Percentiles rank a stretch among this genome's conserved stretches.
Conservation (phyloP, 306 rosid genomes). For the Boehmeria nivea region DNA sequence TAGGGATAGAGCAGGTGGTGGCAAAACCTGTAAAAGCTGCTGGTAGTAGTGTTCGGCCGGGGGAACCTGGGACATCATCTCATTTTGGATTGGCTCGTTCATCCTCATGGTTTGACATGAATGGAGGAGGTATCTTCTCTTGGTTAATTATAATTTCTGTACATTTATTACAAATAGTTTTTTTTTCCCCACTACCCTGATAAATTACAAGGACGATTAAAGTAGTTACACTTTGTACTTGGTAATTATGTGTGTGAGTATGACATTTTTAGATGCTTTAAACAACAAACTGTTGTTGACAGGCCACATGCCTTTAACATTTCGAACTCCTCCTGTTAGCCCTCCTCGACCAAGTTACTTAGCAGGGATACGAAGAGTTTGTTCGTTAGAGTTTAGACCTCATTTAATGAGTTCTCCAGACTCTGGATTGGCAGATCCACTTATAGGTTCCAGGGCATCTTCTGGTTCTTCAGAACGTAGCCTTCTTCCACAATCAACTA, state of each 20-base stretch:
- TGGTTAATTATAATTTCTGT: constrained; percentile 9
- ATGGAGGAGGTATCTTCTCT: constrained; percentile 54
- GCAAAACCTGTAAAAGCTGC: constrained; percentile 62
- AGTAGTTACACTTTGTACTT: background rate
- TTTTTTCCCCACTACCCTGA: background rate
- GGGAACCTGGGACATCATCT: constrained; percentile 43
- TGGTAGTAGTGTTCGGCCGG: constrained; percentile 35
- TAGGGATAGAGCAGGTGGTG: constrained; percentile 91
- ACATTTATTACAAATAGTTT: constrained; percentile 4
- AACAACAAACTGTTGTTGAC: constrained; percentile 19
- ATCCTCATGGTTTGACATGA: constrained; percentile 95
- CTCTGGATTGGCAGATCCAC: constrained; percentile 92
- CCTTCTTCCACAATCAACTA: constrained; percentile 83
- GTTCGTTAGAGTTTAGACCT: constrained; percentile 89
- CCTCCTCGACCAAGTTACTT: constrained; percentile 87
- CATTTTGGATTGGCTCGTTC: constrained; percentile 79
- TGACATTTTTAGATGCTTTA: constrained; percentile 4
- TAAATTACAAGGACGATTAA: background rate
- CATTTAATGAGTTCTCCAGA: constrained; percentile 78
- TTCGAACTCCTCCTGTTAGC: constrained; percentile 98
- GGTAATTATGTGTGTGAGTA: background rate
- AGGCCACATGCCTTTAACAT: constrained; percentile 83
- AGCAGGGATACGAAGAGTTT: constrained; percentile 89
- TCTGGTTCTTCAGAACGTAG: constrained; percentile 67
- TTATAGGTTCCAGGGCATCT: constrained; percentile 64